These are phyloP conservation scores for Kodamaea derodonti DNA, from an alignment of 1,139 yeast species.

Conservation along the genomic window DNA sequence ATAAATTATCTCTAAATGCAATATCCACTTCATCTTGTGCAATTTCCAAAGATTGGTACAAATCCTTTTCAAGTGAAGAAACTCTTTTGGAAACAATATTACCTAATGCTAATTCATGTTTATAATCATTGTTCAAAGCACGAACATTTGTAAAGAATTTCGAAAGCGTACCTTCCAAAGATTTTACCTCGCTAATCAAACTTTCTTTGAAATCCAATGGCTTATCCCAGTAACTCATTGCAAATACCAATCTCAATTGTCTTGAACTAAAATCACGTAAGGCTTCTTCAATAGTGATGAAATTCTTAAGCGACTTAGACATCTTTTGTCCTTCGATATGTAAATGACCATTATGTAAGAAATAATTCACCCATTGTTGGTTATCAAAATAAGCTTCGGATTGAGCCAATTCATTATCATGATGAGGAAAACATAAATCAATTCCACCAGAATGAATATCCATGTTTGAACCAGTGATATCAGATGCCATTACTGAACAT, in stretches of 20 bases:
- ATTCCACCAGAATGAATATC: conserved; percentile 98
- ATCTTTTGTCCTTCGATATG: conserved; percentile 98
- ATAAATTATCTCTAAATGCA: conserved; percentile 83
- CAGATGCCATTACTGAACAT: conserved; percentile 98
- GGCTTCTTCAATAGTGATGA: conserved; percentile 92
- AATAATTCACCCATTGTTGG: conserved; percentile 94
- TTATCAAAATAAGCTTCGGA: conserved; percentile 89
- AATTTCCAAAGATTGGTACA: conserved; percentile 47
- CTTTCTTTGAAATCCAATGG: conserved; percentile 89
- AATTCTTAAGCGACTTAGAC: conserved; percentile 93
- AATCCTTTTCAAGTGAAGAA: conserved; percentile 48
- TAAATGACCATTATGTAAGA: conserved; percentile 93
- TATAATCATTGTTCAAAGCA: conserved; percentile 66
- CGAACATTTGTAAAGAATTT: conserved; percentile 83
- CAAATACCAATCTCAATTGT: conserved; percentile 86
- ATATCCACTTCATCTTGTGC: conserved; percentile 65
- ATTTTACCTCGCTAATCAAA: conserved; percentile 69
- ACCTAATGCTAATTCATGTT: conserved; percentile 39
- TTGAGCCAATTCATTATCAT: conserved; percentile 96
- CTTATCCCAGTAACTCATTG: conserved; percentile 87
- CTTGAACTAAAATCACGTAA: conserved; percentile 65
- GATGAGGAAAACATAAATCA: conserved; percentile 98
- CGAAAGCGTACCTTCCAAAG: conserved; percentile 67
- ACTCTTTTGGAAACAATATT: conserved; percentile 56
- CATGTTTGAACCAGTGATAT: conserved; percentile 74